These are phyloP conservation scores for Alternaria rosae DNA, from an alignment of 2,329 filamentous ascomycete species.

Conservation along the genomic window DNA sequence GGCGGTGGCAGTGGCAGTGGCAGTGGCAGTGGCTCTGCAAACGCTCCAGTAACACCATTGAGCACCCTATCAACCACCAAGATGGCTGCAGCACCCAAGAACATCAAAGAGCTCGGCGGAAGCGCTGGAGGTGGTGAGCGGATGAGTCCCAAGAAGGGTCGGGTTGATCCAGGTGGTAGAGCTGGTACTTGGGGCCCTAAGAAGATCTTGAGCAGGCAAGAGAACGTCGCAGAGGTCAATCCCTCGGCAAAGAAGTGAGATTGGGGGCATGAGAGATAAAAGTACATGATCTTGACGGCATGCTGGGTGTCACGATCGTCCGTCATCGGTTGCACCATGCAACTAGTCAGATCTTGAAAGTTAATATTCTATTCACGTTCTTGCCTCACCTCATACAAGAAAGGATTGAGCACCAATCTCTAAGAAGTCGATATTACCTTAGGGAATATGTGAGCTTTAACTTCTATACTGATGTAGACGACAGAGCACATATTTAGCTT, in stretches of 20 bases:
- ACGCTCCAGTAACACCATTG: not conserved
- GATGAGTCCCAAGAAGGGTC: constrained; percentile 18
- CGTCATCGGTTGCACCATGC: not conserved
- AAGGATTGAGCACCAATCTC: no score
- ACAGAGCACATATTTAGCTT: not conserved
- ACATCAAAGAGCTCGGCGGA: constrained; percentile 7
- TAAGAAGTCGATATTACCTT: no score
- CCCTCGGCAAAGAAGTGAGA: not conserved
- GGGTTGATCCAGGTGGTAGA: constrained; percentile 23
- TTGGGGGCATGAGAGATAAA: not conserved
- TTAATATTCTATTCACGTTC: not conserved
- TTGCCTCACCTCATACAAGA: not conserved
- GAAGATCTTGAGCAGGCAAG: constrained; percentile 36
- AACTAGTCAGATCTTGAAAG: not conserved
- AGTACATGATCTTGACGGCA: not conserved
- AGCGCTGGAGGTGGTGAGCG: not conserved
- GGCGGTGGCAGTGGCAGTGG: constrained; percentile 2
- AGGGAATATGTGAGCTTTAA: no score
- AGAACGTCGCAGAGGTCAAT: constrained; percentile 7
- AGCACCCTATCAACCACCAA: constrained; percentile 10
- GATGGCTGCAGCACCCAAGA: constrained; percentile 12
- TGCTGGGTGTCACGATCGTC: not conserved
- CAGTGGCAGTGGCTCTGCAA: not conserved
- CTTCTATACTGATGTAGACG: no score
- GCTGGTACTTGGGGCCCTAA: constrained; percentile 38